Base-by-base conservation (phyloP, 1,284 basidiomycete genomes). In the Moesziomyces sp. region DNA sequence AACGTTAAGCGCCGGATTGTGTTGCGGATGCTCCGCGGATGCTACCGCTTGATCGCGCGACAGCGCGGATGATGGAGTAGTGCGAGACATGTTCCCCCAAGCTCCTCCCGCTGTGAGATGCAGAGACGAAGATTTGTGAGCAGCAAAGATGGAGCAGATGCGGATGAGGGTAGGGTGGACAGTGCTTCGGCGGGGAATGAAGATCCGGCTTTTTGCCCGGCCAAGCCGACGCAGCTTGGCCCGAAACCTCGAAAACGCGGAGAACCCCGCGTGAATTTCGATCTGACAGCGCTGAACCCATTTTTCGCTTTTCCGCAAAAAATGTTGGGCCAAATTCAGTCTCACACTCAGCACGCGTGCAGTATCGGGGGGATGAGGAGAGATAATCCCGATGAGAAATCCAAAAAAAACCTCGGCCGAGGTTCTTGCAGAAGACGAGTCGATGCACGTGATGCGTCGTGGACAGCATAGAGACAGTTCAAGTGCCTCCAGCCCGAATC, bases 1-100 rank as follows among this genome's bases (percentile, higher is more conserved):
- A n/a, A n/a, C n/a, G n/a, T n/a, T n/a, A n/a, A n/a, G n/a, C n/a
- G n/a, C n/a, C n/a, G n/a, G n/a, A n/a, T n/a, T 68, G 65, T 73
- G 70, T 10, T 58, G 55, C 1, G 71, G 71, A 35, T 74, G 66
- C 38, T 61, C 55, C 30, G 61, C 66, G 7, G 52, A 54, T 14
- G 61, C 61, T 11, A 74, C 45, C 8, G 71, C 71, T 42, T 69
- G 61, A 11, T 74, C 66, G 42, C 49, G 57, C n/a, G 71, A 44
- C 8, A 74, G 47, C 11, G 40, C 26, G 16, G 65, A 60, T 5
- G 24, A 43, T 7, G 71, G 66, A 4, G 42, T 56, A 18, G 16
- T n/a, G 19, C 21, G 55, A 26, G 68, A 59, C 56, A 53, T 52
- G 10, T 21, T 42, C 2, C 42, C 13, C 8, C 3, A 18, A 11